Evolutionary conservation across 2,329 filamentous ascomycete genomes (phyloP).

Genomic region (Botrytis porri): DNA sequence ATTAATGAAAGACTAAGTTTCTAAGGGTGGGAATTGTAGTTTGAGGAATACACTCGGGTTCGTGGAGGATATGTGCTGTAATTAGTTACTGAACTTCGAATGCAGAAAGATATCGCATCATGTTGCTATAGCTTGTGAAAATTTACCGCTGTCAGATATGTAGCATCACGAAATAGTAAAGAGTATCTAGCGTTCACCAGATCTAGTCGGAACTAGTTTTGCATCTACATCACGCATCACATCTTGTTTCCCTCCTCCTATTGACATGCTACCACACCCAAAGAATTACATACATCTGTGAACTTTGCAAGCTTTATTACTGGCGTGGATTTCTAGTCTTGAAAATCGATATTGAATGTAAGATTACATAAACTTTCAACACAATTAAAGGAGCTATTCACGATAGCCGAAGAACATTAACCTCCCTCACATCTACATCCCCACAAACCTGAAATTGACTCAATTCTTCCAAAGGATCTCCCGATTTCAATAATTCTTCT

Average conservation of each 20-base stretch:
- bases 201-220: not conserved
- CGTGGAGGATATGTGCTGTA: no score
- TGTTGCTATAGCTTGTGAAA: not conserved
- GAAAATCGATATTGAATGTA: not conserved
- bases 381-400: not conserved
- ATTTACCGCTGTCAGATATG: not conserved
- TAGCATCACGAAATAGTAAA: not conserved
- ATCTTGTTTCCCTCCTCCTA: not conserved
- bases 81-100: not conserved
- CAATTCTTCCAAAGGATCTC: not conserved
- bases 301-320: not conserved
- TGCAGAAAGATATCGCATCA: not conserved
- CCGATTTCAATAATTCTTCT: not conserved
- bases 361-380: not conserved
- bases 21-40: not conserved
- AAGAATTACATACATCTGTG: not conserved
- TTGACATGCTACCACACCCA: not conserved
- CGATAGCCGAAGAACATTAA: not conserved
- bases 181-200: not conserved
- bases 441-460: not conserved
- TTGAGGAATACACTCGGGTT: not conserved
- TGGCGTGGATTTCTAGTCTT: not conserved
- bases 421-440: not conserved
- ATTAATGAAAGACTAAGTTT: not conserved
- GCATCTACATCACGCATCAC: not conserved